Evolutionary conservation across 2,329 filamentous ascomycete genomes (phyloP).

Genomic region (Colletotrichum plurivorum): DNA sequence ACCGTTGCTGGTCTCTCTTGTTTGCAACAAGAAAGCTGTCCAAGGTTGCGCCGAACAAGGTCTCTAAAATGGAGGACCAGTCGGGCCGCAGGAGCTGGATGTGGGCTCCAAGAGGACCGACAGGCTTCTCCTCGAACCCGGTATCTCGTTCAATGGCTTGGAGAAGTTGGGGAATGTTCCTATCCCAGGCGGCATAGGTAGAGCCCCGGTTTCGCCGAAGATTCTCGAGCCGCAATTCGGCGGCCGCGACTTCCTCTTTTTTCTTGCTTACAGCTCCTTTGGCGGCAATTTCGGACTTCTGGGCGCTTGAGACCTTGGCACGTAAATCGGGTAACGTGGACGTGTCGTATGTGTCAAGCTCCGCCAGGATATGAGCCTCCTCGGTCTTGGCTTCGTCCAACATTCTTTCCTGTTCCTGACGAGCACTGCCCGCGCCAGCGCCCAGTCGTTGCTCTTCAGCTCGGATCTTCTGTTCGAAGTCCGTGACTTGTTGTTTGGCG

Average conservation of each 20-base stretch:
- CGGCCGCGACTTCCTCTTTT: conserved; percentile 41
- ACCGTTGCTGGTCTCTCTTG: conserved; percentile 79
- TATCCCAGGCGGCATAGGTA: conserved; percentile 75
- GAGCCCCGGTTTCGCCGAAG: conserved; percentile 56
- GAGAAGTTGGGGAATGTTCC: conserved; percentile 74
- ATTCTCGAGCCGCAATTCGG: conserved; percentile 28
- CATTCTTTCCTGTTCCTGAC: conserved; percentile 59
- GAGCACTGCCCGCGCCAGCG: conserved; percentile 78
- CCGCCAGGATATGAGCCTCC: conserved; percentile 38
- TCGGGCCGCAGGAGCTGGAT: conserved; percentile 82
- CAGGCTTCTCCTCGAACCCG: conserved; percentile 78
- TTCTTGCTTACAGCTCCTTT: conserved; percentile 28
- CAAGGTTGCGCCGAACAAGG: conserved; percentile 77
- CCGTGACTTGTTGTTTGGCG: conserved; percentile 62
- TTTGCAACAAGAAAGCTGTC: conserved; percentile 86
- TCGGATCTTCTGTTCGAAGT: conserved; percentile 62
- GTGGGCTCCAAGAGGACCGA: conserved; percentile 87
- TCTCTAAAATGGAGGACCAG: conserved; percentile 89
- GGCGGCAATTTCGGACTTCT: conserved; percentile 4
- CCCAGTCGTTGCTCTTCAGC: conserved; percentile 74
- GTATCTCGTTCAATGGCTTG: conserved; percentile 77
- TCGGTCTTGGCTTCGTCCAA: conserved; percentile 44
- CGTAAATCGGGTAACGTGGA: conserved; percentile 16
- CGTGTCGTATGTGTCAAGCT: conserved; percentile 5
- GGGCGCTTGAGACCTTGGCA: conserved; percentile 16